Evolutionary conservation across 768 basidiomycete genomes (phyloP), one percentile per base, ranked within the genome.

Genomic region (Collybiopsis confluens): DNA sequence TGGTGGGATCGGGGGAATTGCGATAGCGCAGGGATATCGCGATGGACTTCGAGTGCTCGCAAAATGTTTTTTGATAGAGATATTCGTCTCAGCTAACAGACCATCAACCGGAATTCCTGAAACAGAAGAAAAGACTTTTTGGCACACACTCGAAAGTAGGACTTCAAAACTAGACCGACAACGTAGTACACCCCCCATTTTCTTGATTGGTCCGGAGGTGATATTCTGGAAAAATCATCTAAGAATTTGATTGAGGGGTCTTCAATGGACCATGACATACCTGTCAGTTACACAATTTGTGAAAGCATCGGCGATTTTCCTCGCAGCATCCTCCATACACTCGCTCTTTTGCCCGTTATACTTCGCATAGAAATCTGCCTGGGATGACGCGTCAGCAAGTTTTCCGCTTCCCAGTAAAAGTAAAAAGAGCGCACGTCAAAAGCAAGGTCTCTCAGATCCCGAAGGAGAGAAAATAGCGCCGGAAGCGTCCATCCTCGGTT

Each of bases 131-230:
- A 28, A 51, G 33, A 33, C n/a, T n/a, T n/a, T 23, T 30, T 27
- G 23, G 52, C 40, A 76, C 87, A 67, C 69, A 84, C 95, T 61
- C 86, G 85, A 77, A 98, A 98, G 72, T 98, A 98, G 45, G 85
- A 89, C 68, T 98, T 98, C 68, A 99, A 72, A 52, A 94, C 86
- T 46, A 96, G 74, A 15, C 88, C 89, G 0, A 95, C 94, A 13
- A 97, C 82, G 62, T 93, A 91, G 71, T 98, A 98, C 1, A 94
- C 80, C 1, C 93, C 86, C 92, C 93, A 89, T 73, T 90, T 90
- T 61, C 92, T 74, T 36, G 88, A 87, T 68, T 90, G 79, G 26
- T 82, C 75, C 45, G 83, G 70, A 16, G 85, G 81, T n/a, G 88
- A 88, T 35, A 74, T 80, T 58, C 89, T 87, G 16, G 40, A 42